Conservation (phyloP, 1,139 yeast genomes). For the Suhomyces chickasaworum region DNA sequence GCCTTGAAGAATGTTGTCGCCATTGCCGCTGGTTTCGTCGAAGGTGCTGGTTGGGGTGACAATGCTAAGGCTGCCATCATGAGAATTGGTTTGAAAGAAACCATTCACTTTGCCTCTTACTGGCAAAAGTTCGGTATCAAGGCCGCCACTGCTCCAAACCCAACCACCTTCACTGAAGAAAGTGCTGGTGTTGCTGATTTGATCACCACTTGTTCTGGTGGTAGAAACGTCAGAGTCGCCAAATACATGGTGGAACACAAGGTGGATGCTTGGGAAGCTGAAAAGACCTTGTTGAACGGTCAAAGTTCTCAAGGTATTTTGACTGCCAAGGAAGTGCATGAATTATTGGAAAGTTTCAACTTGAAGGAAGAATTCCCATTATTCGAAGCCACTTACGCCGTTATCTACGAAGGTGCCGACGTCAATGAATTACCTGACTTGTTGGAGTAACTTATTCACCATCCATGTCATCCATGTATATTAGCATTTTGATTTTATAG, state of each 20-base stretch:
- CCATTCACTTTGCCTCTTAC: conserved; percentile 49
- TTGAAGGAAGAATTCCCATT: conserved; percentile 78
- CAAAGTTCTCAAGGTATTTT: conserved; percentile 93
- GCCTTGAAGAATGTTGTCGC: conserved; percentile 53
- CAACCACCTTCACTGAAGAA: conserved; percentile 84
- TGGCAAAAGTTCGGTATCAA: conserved; percentile 66
- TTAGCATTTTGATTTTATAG: conserved; percentile 12
- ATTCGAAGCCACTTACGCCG: conserved; percentile 80
- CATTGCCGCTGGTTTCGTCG: conserved; percentile 51
- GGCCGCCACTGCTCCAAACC: conserved; percentile 65
- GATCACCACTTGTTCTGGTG: conserved; percentile 95
- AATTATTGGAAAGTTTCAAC: conserved; percentile 64
- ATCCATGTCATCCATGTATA: conserved; percentile 10
- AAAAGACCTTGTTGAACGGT: conserved; percentile 80
- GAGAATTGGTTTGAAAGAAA: conserved; percentile 50
- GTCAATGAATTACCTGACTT: conserved; percentile 65
- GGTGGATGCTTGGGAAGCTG: conserved; percentile 75
- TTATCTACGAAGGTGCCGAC: conserved; percentile 70
- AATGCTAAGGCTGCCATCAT: conserved; percentile 53
- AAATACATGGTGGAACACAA: conserved; percentile 71
- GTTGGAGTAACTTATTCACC: conserved; percentile 39
- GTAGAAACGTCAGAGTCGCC: conserved; percentile 91
- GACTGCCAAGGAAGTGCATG: conserved; percentile 88
- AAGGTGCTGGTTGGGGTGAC: conserved; percentile 55
- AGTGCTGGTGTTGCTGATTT: conserved; percentile 96